phyloP scores from a whole-genome alignment of 2,329 filamentous ascomycete species.

The Penicillium psychrosexuale region DNA sequence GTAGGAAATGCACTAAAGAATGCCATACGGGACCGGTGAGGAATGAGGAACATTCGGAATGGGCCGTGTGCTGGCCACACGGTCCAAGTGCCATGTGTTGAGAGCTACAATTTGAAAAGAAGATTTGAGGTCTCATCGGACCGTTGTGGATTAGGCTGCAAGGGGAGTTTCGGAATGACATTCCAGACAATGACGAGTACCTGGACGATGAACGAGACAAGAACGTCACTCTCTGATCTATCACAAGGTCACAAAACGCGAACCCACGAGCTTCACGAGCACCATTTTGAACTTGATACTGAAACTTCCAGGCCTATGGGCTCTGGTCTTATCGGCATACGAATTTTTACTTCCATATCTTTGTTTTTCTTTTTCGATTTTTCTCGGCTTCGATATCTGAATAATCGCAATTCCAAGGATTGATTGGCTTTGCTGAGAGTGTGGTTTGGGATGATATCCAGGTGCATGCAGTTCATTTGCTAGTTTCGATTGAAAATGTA shows the following conservation, averaged over 20 bases:
- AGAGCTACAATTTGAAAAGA: slow-evolving; percentile 6
- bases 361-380: slow-evolving; percentile 15
- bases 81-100: slow-evolving; percentile 20
- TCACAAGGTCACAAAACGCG: slow-evolving; percentile 30
- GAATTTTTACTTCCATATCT: slow-evolving; percentile 13
- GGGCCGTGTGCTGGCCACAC: slow-evolving; percentile 27
- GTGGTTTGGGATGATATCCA: neutral
- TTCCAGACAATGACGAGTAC: neutral
- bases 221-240: slow-evolving; percentile 16
- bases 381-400: slow-evolving; percentile 10
- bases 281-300: slow-evolving; percentile 28
- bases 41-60: slow-evolving; percentile 11
- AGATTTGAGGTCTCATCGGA: slow-evolving; percentile 15
- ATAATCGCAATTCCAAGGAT: slow-evolving; percentile 13
- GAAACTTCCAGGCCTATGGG: slow-evolving; percentile 12
- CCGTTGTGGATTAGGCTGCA: slow-evolving; percentile 3
- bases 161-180: slow-evolving; percentile 3
- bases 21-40: neutral
- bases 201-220: slow-evolving; percentile 7
- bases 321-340: slow-evolving; percentile 15
- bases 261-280: slow-evolving; percentile 34
- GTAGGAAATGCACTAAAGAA: neutral
- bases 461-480: neutral
- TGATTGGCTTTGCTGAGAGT: neutral
- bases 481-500: neutral